phyloP scores from a whole-genome alignment of 2,329 filamentous ascomycete genomes.

The Cryphonectria carpinicola region DNA sequence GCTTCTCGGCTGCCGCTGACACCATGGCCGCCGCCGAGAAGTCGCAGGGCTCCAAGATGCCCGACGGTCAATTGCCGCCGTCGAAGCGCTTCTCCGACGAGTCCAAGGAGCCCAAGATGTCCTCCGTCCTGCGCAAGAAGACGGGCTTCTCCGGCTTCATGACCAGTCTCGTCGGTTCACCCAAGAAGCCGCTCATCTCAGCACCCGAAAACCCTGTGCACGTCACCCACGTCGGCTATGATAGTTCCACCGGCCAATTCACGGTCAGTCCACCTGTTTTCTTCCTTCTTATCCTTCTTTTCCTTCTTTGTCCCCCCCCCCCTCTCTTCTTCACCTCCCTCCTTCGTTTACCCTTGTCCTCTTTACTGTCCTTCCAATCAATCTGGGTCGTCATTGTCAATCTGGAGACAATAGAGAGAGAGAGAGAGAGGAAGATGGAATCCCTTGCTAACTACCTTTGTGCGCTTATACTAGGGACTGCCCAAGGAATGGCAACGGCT shows the following conservation, averaged over 20 bases:
- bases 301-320: neutral
- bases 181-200: slow-evolving; percentile 92
- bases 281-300: neutral
- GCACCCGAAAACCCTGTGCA: slow-evolving; percentile 97
- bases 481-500: slow-evolving; percentile 98
- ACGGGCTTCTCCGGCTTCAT: slow-evolving; percentile 87
- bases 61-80: slow-evolving; percentile 53
- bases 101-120: slow-evolving; percentile 63
- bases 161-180: slow-evolving; percentile 80
- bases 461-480: slow-evolving; percentile 65
- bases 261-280: slow-evolving; percentile 65
- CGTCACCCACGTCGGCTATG: slow-evolving; percentile 96
- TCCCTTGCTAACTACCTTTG: slow-evolving; percentile 29
- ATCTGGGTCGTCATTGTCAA: slow-evolving; percentile 28
- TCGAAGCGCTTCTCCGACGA: slow-evolving; percentile 83
- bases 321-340: neutral
- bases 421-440: neutral
- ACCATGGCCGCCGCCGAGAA: slow-evolving; percentile 54
- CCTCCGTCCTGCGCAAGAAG: slow-evolving; percentile 74
- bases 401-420: slow-evolving; percentile 18
- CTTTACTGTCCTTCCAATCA: slow-evolving; percentile 8
- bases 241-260: slow-evolving; percentile 94
- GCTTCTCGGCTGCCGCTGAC: slow-evolving; percentile 60
- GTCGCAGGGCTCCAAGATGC: slow-evolving; percentile 42
- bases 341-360: slow-evolving; percentile 14